A percentile compares a stretch with the other conserved stretches of the same genome.
Evolutionary conservation across 2,329 filamentous ascomycete genomes (phyloP).

Genomic region (Fusarium nanum): DNA sequence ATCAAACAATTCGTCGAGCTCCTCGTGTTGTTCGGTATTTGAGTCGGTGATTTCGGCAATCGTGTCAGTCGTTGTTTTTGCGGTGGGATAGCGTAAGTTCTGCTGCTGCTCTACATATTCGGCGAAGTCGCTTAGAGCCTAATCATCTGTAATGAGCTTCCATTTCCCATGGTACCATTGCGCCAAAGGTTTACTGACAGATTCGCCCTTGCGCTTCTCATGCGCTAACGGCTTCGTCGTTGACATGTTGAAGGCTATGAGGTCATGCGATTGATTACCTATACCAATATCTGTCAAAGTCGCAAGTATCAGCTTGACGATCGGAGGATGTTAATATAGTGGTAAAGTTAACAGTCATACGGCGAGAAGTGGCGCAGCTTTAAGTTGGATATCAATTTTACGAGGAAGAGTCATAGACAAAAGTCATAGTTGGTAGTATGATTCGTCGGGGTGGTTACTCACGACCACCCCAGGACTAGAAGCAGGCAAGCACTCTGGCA

Average conservation of each 20-base stretch:
- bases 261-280: constrained; percentile 43
- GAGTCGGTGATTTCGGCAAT: constrained; percentile 47
- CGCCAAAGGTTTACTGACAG: constrained; percentile 63
- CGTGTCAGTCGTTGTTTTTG: constrained; percentile 48
- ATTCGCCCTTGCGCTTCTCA: constrained; percentile 88
- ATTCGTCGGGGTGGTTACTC: constrained; percentile 44
- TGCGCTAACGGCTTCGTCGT: constrained; percentile 73
- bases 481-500: constrained; percentile 7
- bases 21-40: constrained; percentile 71
- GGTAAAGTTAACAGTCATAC: not conserved
- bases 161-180: no score
- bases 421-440: not conserved
- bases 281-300: constrained; percentile 48
- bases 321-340: constrained; percentile 25
- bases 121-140: constrained; percentile 93
- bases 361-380: constrained; percentile 34
- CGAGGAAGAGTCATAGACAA: constrained; percentile 46
- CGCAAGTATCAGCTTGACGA: not conserved
- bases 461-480: constrained; percentile 7
- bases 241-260: constrained; percentile 60
- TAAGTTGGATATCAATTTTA: constrained; percentile 22
- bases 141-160: constrained; percentile 24
- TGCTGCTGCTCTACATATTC: constrained; percentile 98
- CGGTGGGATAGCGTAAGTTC: constrained; percentile 70
- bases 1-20: constrained; percentile 92